phyloP scores from a whole-genome alignment of 768 basidiomycete genomes.

The Leccinum longicurvipes region DNA sequence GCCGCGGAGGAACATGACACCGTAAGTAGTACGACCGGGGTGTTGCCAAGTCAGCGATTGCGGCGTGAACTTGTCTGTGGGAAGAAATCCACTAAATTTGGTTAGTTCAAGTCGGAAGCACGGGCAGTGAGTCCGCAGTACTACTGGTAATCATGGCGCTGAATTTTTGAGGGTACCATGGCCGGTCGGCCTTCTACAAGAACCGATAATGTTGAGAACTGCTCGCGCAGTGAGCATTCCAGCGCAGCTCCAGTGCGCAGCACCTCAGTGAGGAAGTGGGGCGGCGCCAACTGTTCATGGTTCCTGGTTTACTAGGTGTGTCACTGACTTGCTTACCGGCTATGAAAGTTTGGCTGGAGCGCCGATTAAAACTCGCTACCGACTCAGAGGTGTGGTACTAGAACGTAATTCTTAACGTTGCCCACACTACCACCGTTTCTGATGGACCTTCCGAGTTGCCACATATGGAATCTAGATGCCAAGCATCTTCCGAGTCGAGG shows the following conservation, averaged over 20 bases:
- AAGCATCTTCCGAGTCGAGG: too few species aligned
- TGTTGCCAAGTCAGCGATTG: background rate
- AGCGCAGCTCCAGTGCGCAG: background rate
- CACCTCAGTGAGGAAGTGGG: too few species aligned
- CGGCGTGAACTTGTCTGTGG: background rate
- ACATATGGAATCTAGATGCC: background rate
- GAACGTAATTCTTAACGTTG: background rate
- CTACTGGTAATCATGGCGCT: background rate
- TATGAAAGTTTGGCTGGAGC: background rate
- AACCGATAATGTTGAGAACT: background rate
- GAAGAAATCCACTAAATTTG: too few species aligned
- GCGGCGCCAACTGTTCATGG: background rate
- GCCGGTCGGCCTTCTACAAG: background rate
- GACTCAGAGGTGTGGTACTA: too few species aligned
- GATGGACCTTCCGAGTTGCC: background rate
- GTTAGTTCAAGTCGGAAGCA: too few species aligned
- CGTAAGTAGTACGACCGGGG: too few species aligned
- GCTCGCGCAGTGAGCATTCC: background rate
- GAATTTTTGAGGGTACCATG: background rate
- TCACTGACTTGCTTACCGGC: too few species aligned
- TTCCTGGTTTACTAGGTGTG: background rate
- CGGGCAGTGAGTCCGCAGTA: too few species aligned
- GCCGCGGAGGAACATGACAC: background rate
- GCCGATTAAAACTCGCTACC: too few species aligned
- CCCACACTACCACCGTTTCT: background rate